phyloP scores from a whole-genome alignment of 306 rosid genomes.

The Canavalia ensiformis region DNA sequence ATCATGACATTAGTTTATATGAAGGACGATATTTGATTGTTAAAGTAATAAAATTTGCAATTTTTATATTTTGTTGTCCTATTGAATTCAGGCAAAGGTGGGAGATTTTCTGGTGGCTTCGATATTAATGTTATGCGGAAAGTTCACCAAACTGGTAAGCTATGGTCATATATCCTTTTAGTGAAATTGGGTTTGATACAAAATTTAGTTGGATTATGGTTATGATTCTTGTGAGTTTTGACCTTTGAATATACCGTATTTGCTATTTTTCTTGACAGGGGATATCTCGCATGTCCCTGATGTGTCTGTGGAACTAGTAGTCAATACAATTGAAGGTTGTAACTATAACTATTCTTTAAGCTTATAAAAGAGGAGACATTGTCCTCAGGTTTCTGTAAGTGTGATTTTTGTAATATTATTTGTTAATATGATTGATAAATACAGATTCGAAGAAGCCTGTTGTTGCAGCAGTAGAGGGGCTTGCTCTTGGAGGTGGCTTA shows the following conservation, averaged over 20 bases:
- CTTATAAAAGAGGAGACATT: conserved; percentile 31
- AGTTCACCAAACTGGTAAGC: conserved; percentile 86
- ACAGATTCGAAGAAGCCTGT: conserved; percentile 91
- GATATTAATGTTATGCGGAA: conserved; percentile 90
- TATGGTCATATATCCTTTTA: not conserved
- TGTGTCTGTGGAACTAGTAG: conserved; percentile 87
- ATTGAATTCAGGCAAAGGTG: conserved; percentile 76
- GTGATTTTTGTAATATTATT: conserved; percentile 13
- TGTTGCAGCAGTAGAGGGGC: conserved; percentile 95
- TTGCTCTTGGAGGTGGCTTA: conserved; percentile 99
- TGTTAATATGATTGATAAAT: conserved; percentile 37
- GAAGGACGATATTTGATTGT: conserved; percentile 21
- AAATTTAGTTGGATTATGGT: conserved; percentile 28
- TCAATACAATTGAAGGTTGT: conserved; percentile 85
- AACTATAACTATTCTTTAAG: conserved; percentile 14
- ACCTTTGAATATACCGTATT: conserved; percentile 11
- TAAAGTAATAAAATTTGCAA: conserved; percentile 15
- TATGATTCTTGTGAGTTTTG: not conserved
- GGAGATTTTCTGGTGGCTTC: conserved; percentile 92
- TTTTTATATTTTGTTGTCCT: conserved; percentile 22
- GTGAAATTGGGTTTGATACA: not conserved
- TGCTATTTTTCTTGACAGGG: conserved; percentile 61
- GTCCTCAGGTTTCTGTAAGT: conserved; percentile 22
- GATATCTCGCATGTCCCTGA: conserved; percentile 76
- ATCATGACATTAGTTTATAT: conserved; percentile 24